Evolutionary conservation across 345 rosid genomes (phyloP).

Genomic region (Heritiera littoralis): DNA sequence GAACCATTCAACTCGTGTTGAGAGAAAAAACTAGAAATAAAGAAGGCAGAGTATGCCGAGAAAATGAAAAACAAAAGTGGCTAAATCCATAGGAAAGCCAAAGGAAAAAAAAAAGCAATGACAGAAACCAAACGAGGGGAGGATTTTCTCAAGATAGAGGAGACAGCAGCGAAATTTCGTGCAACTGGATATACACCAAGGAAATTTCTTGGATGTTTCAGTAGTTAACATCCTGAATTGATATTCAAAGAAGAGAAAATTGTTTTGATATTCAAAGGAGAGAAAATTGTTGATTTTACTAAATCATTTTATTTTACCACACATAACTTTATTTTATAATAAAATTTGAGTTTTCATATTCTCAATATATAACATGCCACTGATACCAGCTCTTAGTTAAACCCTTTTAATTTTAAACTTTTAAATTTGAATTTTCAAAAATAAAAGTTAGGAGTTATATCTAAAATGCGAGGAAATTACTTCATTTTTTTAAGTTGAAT

Average conservation of each 20-base stretch:
- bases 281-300: too few relatives aligned
- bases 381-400: too few relatives aligned
- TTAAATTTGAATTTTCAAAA: too few relatives aligned
- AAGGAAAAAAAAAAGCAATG: constrained; percentile 59
- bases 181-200: constrained; percentile 46
- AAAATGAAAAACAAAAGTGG: constrained; percentile 54
- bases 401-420: too few relatives aligned
- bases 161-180: constrained; percentile 50
- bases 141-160: constrained; percentile 46
- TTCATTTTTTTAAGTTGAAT: too few relatives aligned
- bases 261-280: too few relatives aligned
- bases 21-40: constrained; percentile 60
- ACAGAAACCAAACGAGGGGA: constrained; percentile 50
- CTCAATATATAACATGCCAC: too few relatives aligned
- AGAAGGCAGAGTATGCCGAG: constrained; percentile 59
- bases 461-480: too few relatives aligned
- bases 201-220: constrained; percentile 47
- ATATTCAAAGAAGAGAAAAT: not conserved
- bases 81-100: constrained; percentile 60
- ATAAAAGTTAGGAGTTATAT: too few relatives aligned
- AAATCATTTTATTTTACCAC: too few relatives aligned
- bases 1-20: not conserved
- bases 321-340: too few relatives aligned
- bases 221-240: constrained; percentile 19
- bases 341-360: too few relatives aligned